Evolutionary conservation across 176 grass and related monocot genomes (phyloP).

Genomic region (Zea mays): DNA sequence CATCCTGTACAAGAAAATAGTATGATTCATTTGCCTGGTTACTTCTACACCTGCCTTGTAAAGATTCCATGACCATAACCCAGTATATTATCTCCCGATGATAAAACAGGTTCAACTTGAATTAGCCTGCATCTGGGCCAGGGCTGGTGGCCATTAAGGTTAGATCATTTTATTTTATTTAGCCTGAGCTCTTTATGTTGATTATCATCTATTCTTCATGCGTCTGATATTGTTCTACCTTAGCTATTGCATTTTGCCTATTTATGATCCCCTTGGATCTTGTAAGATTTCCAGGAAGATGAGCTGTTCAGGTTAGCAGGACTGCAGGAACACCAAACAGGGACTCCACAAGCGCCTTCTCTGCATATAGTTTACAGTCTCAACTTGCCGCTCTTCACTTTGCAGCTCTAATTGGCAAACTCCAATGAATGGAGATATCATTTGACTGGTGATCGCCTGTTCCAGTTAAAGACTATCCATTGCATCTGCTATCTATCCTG

Average conservation of each 20-base stretch:
- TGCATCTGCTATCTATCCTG: conserved; percentile 38
- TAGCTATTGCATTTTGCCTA: not conserved
- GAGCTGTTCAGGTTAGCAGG: no score
- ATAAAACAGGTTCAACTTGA: not conserved
- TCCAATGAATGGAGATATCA: no score
- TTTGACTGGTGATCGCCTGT: not conserved
- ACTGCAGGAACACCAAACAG: no score
- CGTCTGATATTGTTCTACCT: not conserved
- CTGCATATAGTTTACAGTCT: not conserved
- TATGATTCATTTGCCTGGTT: not conserved
- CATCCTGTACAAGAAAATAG: not conserved
- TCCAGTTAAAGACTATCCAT: conserved; percentile 29
- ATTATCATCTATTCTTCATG: not conserved
- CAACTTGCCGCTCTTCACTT: not conserved
- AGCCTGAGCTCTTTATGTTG: not conserved
- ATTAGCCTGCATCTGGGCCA: not conserved
- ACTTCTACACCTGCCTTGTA: not conserved
- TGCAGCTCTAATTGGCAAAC: not conserved
- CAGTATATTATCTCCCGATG: not conserved
- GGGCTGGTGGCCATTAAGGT: not conserved
- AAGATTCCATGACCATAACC: not conserved
- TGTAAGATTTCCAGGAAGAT: not conserved
- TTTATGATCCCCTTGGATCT: not conserved
- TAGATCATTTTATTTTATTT: not conserved
- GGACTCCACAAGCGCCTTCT: no score